phyloP scores from a whole-genome alignment of 2,329 filamentous ascomycete species.

The Diaporthe batatas region DNA sequence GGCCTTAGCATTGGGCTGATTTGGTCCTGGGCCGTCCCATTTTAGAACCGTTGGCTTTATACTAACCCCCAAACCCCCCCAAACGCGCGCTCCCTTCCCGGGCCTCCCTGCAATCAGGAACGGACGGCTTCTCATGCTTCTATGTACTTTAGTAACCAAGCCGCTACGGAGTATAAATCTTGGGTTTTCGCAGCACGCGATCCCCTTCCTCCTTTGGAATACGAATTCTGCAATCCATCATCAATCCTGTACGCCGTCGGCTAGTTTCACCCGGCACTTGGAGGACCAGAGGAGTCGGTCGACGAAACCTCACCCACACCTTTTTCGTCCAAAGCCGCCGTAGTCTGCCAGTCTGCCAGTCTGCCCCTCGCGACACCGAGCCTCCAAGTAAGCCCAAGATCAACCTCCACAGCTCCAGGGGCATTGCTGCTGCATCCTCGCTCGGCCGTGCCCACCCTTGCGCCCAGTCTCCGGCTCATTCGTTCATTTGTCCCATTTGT shows the following conservation, averaged over 20 bases:
- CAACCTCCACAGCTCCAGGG: slow-evolving; percentile 12
- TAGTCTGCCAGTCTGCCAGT: neutral
- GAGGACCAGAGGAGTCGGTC: neutral
- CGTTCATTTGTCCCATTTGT: neutral
- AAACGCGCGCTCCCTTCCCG: slow-evolving; percentile 16
- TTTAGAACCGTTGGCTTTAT: slow-evolving; percentile 10
- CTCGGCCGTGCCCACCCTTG: neutral
- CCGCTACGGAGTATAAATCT: slow-evolving; percentile 29
- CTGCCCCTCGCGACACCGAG: slow-evolving; percentile 4
- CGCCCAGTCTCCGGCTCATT: neutral
- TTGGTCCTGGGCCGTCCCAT: neutral
- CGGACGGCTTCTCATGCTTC: neutral
- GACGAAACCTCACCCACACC: neutral
- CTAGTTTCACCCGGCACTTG: slow-evolving; percentile 1
- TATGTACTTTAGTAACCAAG: neutral
- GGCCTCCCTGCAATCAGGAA: neutral
- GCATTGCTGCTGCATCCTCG: neutral
- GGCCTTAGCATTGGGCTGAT: slow-evolving; percentile 9
- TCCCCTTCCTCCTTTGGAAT: neutral
- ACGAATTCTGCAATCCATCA: neutral
- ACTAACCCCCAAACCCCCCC: slow-evolving; percentile 16
- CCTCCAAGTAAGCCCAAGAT: slow-evolving; percentile 10
- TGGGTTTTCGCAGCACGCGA: slow-evolving; percentile 20
- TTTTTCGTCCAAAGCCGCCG: neutral
- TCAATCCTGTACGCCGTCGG: neutral